A percentile compares a stretch with the other conserved stretches of the same genome.
These are phyloP conservation scores for Pelargonium nanum DNA, from an alignment of 345 rosid genomes.

Conservation along the genomic window DNA sequence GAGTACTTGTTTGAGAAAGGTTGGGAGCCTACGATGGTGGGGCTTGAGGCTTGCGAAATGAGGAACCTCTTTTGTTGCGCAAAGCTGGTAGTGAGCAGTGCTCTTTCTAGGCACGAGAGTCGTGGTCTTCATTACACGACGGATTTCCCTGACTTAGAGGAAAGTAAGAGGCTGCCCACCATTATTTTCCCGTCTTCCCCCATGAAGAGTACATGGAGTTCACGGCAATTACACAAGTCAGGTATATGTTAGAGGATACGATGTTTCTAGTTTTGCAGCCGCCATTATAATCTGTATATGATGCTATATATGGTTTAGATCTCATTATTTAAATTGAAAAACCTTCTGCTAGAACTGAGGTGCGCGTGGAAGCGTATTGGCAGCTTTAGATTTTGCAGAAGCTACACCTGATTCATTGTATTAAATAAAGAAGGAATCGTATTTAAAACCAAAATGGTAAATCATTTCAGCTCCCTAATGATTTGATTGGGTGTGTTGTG, in stretches of 20 bases:
- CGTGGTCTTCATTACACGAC: conserved; percentile 87
- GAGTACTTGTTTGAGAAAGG: conserved; percentile 63
- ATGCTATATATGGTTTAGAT: neutral
- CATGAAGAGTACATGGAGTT: conserved; percentile 66
- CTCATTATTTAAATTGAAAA: neutral
- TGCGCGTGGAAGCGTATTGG: neutral
- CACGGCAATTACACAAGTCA: conserved; percentile 53
- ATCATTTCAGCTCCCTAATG: no score
- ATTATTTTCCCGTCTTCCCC: conserved; percentile 61
- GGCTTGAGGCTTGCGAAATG: conserved; percentile 85
- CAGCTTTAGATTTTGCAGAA: neutral
- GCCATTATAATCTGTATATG: neutral
- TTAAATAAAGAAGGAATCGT: conserved; percentile 1
- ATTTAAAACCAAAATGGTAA: no score
- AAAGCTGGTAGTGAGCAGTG: conserved; percentile 87
- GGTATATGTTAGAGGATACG: conserved; percentile 17
- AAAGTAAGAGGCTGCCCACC: conserved; percentile 82
- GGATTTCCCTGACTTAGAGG: conserved; percentile 79
- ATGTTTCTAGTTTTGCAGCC: conserved; percentile 2
- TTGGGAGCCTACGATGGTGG: conserved; percentile 80
- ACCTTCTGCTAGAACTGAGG: neutral
- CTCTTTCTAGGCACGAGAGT: conserved; percentile 83
- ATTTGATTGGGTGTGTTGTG: no score
- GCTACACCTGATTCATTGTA: neutral
- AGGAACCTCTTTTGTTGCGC: conserved; percentile 91